phyloP scores from a whole-genome alignment of 805 yeast species.

The Saccharomycodes ludwigii region DNA sequence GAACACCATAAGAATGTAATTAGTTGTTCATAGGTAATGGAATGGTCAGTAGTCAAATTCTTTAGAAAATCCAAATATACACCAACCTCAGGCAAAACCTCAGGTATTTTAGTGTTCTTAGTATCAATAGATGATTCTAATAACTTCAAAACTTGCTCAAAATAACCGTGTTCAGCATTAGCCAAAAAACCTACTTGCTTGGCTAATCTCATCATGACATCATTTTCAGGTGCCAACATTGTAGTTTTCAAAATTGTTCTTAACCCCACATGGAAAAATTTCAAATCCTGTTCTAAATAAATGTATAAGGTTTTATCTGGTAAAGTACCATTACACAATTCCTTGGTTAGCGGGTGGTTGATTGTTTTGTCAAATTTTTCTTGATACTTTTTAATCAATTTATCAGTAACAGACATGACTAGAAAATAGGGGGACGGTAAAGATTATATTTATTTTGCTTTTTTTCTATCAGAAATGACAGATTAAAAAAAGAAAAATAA shows the following conservation, averaged over 20 bases:
- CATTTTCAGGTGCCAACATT: constrained; percentile 29
- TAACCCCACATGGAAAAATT: constrained; percentile 32
- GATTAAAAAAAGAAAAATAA: too few species aligned
- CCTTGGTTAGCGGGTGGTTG: constrained; percentile 30
- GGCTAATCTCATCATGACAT: constrained; percentile 29
- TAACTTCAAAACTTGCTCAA: constrained; percentile 23
- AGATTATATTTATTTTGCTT: too few species aligned
- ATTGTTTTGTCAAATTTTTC: constrained; percentile 21
- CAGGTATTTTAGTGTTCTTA: constrained; percentile 8
- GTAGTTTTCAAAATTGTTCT: constrained; percentile 33
- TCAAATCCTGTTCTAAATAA: constrained; percentile 37
- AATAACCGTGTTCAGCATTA: constrained; percentile 37
- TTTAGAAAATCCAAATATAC: constrained; percentile 26
- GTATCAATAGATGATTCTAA: constrained; percentile 9
- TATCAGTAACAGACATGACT: too few species aligned
- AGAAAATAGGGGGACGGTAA: too few species aligned
- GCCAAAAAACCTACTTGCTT: constrained; percentile 41
- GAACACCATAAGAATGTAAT: constrained; percentile 33
- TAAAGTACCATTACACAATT: constrained; percentile 34
- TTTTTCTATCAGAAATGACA: too few species aligned
- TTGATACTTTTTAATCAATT: constrained; percentile 15
- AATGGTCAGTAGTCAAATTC: constrained; percentile 18
- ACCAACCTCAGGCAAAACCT: constrained; percentile 24
- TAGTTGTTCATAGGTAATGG: constrained; percentile 27
- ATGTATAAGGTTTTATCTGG: constrained; percentile 30